Evolutionary conservation across 179 eudicot genomes (phyloP), one percentile per base, ranked within the genome.

Genomic region (Pouteria campechiana): DNA sequence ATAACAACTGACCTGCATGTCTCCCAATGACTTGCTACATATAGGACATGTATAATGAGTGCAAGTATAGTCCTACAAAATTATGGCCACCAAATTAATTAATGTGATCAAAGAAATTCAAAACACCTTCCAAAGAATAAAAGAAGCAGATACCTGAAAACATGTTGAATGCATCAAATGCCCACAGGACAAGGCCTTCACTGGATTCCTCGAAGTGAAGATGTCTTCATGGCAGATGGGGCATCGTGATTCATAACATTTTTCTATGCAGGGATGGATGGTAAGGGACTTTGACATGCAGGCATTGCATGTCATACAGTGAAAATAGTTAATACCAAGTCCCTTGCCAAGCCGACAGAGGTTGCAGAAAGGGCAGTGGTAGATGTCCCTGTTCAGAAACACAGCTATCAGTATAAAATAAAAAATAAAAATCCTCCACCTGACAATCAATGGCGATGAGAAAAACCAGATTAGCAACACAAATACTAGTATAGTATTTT

Each of bases 271-370:
- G 38, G 46, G 43, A 48, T 86, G 98, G 49, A 54, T 68, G 15
- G 67, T 62, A 53, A 87, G 84, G 41, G 74, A 65, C 61, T 54
- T 64, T 43, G 75, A 56, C 98, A 90, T 79, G 71, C 96, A 90
- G 52, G 94, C 96, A 61, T 90, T 90, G 76, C 98, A 90, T 30
- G 66, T 86, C 98, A 90, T 90, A 55, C 98, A 90, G 27, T 87
- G 98, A 51, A 79, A 87, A 67, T 61, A 86, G 61, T 79, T 96
- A 25, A 76, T 59, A 15, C 98, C 98, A 62, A 86, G 58, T 50
- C 98, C 98, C 65, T 79, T 90, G 61, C 98, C 98, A 48, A 90
- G 68, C 33, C 98, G 78, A 64, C 98, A 90, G 54, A 90, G 63
- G 69, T 90, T 90, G 57, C 98, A 90, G 50, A 63, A 90, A 28